Evolutionary conservation across 2,329 filamentous ascomycete genomes (phyloP).

Genomic region (Trichoderma afroharzianum): DNA sequence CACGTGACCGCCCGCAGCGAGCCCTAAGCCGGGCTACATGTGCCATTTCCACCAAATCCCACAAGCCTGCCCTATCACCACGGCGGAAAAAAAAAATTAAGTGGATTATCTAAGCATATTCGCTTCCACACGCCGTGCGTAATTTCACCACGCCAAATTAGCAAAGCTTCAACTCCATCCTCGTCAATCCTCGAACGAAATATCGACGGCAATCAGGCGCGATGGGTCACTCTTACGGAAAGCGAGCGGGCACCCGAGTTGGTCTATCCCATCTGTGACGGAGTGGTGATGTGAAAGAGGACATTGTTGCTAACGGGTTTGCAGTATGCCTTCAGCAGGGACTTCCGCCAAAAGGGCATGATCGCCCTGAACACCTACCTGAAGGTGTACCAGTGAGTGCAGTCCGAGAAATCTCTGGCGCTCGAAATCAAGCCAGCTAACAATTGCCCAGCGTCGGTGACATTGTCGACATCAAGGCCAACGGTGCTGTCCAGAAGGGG

Average conservation of each 20-base stretch:
- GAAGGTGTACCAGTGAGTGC: conserved; percentile 74
- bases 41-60: conserved; percentile 22
- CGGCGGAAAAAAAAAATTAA: conserved; percentile 26
- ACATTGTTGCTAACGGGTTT: conserved; percentile 29
- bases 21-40: conserved; percentile 33
- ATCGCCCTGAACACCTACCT: conserved; percentile 94
- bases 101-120: conserved; percentile 35
- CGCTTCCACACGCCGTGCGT: conserved; percentile 36
- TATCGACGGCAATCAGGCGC: conserved; percentile 49
- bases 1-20: conserved; percentile 30
- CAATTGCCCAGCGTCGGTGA: conserved; percentile 73
- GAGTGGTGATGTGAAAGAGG: background rate
- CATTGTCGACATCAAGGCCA: conserved; percentile 97
- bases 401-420: background rate
- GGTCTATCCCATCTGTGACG: conserved; percentile 36
- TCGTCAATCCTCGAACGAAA: conserved; percentile 42
- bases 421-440: conserved; percentile 38
- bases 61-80: conserved; percentile 33
- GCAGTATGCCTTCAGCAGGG: conserved; percentile 86
- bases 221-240: conserved; percentile 86
- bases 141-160: conserved; percentile 37
- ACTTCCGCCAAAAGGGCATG: conserved; percentile 93
- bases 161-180: conserved; percentile 32
- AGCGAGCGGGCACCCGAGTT: conserved; percentile 81
- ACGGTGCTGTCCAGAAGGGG: conserved; percentile 98